Evolutionary conservation across 805 yeast species (phyloP), one percentile per base, ranked within the genome.

Genomic region (Komagataella kurtzmanii): DNA sequence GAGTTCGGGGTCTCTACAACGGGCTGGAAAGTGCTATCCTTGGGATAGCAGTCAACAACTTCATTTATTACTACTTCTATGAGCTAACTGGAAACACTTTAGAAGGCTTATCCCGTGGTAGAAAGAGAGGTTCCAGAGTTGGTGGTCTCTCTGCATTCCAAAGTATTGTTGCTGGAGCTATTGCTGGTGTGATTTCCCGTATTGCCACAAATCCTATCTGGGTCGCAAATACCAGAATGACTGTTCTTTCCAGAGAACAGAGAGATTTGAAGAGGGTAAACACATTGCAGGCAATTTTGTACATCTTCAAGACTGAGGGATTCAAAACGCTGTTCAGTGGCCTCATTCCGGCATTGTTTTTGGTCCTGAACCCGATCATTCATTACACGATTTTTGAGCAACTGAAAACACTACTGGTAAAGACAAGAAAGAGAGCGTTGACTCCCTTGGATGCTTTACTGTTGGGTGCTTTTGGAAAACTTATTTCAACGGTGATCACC

Each of bases 381-480:
- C 97, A 90, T 67, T 90, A 89, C 71, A 87, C 97, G 49, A 79
- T 88, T 48, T 90, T 85, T 65, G 98, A 90, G 68, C 96, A 89
- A 66, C 65, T 87, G 59, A 83, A 84, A 62, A 87, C 85, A 58
- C 58, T 74, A 17, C 73, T 89, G 17, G 72, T 80, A 51, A 79
- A 75, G 53, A 71, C 68, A 45, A 63, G 59, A 24, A 75, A 79
- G 46, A 79, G 81, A 50, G 63, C 68, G 51, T 68, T 85, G 54
- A 77, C 85, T 5, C 80, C 96, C 3, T 57, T 75, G 36, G 88
- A 88, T 67, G 95, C 96, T 3, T 86, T 90, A 61, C 67, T 85
- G 56, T 72, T 89, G 54, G 98, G 98, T 23, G 96, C 97, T 1
- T 64, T 90, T 46, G 95, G 96, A 23, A 90, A 90, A 68, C 74